Base-by-base conservation (phyloP, 768 basidiomycete species). In the Leccinum subtestaceum region DNA sequence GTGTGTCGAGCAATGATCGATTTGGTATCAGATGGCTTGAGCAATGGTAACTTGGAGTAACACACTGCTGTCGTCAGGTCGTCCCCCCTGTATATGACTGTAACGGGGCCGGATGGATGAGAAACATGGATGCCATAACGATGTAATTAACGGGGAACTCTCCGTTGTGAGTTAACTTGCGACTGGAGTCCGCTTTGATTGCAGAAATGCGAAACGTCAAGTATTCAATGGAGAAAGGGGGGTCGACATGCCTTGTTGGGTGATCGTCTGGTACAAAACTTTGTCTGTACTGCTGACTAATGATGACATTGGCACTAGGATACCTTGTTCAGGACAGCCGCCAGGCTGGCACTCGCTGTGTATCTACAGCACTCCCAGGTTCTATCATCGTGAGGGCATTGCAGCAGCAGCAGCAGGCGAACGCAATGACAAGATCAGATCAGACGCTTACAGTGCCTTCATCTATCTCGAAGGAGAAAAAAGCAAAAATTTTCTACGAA, bases 81-180 rank as follows among this genome's bases (percentile, higher is more conserved):
- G 61, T 55, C 57, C 53, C 69, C 69, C 70, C 70, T 72, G 66
- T 48, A 72, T 72, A 72, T 72, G 68, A 68, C 70, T 72, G 70
- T 73, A 72, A 72, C 61, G 60, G 68, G 70, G 55, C 68, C 58
- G 63, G 64, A 60, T 52, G 53, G 56, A 61, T 40, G 62, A 55
- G 47, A 38, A 60, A 58, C 60, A 56, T 47, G 43, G 12, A 59
- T 72, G 70, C 61, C 72, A 74, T 73, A 70, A 74, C 32, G 43
- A 63, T 63, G 66, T 70, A 59, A 68, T 70, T 61, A 68, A 65
- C 70, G 70, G 62, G 60, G 61, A 68, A 65, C 60, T 63, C 61
- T 69, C 56, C 46, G 58, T 47, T 53, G 55, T 5, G 43, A 59
- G 57, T 45, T 45, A 17, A 45, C 43, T 53, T 53, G 53, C 46